phyloP scores from a whole-genome alignment of 768 basidiomycete genomes.

The Leccinellum luteum region DNA sequence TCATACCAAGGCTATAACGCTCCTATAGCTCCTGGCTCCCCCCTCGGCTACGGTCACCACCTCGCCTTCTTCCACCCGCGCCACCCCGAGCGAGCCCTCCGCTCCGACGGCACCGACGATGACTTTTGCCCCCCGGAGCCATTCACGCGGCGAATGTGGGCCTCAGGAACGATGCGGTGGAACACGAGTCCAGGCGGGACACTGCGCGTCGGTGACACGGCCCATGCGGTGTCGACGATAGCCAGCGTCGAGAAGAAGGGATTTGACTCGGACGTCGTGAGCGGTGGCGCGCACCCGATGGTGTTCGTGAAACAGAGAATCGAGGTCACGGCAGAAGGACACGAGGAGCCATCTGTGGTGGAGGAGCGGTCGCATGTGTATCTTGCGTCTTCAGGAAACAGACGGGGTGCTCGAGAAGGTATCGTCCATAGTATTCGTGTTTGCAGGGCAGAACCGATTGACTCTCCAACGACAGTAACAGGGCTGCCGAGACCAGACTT shows the following conservation, averaged over 20 bases:
- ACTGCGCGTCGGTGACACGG: constrained; percentile 53
- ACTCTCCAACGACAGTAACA: constrained; percentile 38
- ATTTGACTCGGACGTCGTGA: constrained; percentile 39
- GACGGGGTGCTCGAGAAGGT: constrained; percentile 46
- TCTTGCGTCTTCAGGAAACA: constrained; percentile 34
- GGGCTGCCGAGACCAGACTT: constrained; percentile 54
- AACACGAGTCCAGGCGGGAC: constrained; percentile 36
- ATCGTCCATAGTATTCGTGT: background rate
- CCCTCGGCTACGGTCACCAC: constrained; percentile 63
- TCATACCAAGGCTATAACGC: constrained; percentile 27
- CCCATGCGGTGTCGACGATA: constrained; percentile 48
- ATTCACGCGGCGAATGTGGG: constrained; percentile 82
- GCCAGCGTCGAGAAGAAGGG: constrained; percentile 59
- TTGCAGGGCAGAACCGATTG: background rate
- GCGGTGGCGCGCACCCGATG: constrained; percentile 56
- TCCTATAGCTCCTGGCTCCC: constrained; percentile 36
- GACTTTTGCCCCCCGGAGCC: constrained; percentile 72
- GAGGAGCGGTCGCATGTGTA: constrained; percentile 76
- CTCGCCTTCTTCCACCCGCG: constrained; percentile 73
- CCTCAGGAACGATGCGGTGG: constrained; percentile 68
- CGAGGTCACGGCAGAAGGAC: constrained; percentile 45
- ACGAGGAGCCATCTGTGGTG: constrained; percentile 43
- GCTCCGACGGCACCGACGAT: constrained; percentile 69
- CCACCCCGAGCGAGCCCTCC: constrained; percentile 52
- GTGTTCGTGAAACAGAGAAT: constrained; percentile 72